A percentile compares a stretch with the other conserved stretches of the same genome.
phyloP scores from a whole-genome alignment of 176 grass and related monocot species.

The Musa schizocarpa region DNA sequence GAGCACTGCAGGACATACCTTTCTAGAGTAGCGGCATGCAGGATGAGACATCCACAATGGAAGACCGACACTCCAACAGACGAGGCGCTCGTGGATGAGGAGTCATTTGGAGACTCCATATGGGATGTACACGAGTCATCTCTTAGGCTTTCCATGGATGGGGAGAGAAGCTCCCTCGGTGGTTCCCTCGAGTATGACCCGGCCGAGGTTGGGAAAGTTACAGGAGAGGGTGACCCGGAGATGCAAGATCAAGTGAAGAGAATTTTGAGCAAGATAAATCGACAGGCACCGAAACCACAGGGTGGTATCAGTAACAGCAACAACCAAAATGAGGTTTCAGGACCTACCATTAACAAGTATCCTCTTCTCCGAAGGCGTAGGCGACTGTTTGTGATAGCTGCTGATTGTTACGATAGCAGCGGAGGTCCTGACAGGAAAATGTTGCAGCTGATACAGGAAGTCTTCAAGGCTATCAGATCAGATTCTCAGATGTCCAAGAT shows the following conservation, averaged over 20 bases:
- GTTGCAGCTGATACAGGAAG: slow-evolving; percentile 75
- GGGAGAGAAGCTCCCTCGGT: slow-evolving; percentile 43
- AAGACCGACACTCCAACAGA: slow-evolving; percentile 66
- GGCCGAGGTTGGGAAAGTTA: slow-evolving; percentile 13
- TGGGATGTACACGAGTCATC: slow-evolving; percentile 83
- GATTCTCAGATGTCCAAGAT: slow-evolving; percentile 91
- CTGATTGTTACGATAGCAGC: slow-evolving; percentile 66
- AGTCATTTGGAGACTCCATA: slow-evolving; percentile 64
- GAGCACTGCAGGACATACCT: slow-evolving; percentile 96
- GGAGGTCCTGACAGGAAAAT: slow-evolving; percentile 60
- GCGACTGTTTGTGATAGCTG: slow-evolving; percentile 62
- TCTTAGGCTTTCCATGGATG: slow-evolving; percentile 71
- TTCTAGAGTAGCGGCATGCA: slow-evolving; percentile 68
- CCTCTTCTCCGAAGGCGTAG: slow-evolving; percentile 66
- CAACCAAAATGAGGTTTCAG: slow-evolving; percentile 18
- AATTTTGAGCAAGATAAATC: slow-evolving; percentile 84
- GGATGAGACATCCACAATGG: slow-evolving; percentile 75
- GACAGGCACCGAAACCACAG: slow-evolving; percentile 21
- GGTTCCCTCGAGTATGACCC: slow-evolving; percentile 11
- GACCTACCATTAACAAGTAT: slow-evolving; percentile 52
- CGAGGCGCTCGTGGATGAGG: slow-evolving; percentile 35
- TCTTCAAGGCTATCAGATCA: slow-evolving; percentile 65
- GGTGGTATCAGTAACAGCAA: slow-evolving; percentile 19
- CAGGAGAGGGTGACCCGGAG: slow-evolving; percentile 18
- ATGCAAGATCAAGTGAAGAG: slow-evolving; percentile 61